phyloP scores from a whole-genome alignment of 805 yeast genomes.

The Maudiozyma saulgeensis region DNA sequence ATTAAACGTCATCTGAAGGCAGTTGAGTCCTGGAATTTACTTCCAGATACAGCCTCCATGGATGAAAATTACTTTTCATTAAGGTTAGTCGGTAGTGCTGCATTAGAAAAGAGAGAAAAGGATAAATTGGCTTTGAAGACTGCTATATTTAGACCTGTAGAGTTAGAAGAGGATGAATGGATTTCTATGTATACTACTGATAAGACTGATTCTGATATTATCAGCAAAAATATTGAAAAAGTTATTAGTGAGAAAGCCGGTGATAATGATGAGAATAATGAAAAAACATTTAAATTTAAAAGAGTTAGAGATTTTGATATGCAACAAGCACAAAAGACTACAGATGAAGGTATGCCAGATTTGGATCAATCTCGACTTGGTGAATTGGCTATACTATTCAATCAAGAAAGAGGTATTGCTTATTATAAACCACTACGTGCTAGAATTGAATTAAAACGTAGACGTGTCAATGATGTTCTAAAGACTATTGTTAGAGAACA shows the following conservation, averaged over 20 bases:
- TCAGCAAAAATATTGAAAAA: constrained; percentile 35
- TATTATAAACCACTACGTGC: constrained; percentile 72
- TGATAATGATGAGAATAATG: constrained; percentile 38
- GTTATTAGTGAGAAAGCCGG: constrained; percentile 20
- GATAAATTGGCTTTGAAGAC: constrained; percentile 36
- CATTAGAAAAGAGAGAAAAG: constrained; percentile 30
- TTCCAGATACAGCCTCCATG: constrained; percentile 87
- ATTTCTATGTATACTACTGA: constrained; percentile 56
- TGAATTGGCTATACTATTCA: constrained; percentile 61
- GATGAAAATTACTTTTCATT: constrained; percentile 64
- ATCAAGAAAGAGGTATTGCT: constrained; percentile 46
- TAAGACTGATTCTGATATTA: constrained; percentile 31
- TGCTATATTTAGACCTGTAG: constrained; percentile 64
- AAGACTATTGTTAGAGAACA: constrained; percentile 40
- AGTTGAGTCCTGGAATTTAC: constrained; percentile 63
- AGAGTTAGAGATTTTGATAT: constrained; percentile 77
- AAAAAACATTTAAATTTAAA: constrained; percentile 44
- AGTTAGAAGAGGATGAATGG: constrained; percentile 67
- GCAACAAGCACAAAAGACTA: constrained; percentile 33
- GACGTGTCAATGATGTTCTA: constrained; percentile 49
- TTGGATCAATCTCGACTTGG: constrained; percentile 13
- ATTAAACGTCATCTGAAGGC: constrained; percentile 63
- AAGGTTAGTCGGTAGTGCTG: constrained; percentile 49
- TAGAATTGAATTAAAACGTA: constrained; percentile 71
- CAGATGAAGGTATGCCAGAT: not conserved